Base-by-base conservation (phyloP, 345 rosid genomes). In the Linum lewisii region DNA sequence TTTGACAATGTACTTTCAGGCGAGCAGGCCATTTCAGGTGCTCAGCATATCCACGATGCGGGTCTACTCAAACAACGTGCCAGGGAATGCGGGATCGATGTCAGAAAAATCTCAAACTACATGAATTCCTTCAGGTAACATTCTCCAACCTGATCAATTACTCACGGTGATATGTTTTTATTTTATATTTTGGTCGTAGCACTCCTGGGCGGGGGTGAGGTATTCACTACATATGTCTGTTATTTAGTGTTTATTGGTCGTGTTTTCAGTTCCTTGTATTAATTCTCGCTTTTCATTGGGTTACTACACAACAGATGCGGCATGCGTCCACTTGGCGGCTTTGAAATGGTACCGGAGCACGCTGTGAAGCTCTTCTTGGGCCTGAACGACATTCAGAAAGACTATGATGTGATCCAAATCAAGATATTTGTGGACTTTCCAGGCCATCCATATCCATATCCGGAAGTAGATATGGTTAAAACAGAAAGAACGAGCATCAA, bases 21-120 rank as follows among this genome's bases (percentile, higher is more conserved):
- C 2, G 94, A 89, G 82, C 95, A 89, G 80, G 88, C 88, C 38
- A 89, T 92, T 50, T 88, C 99, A 3, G 99, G 97, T 70, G 95
- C 85, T 49, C 97, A 92, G 75, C 97, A 95, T 85, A 60, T 88
- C 58, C 97, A 89, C 73, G 82, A 72, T 36, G 81, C 94, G 22
- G 91, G 84, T 42, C 55, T 79, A 61, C 75, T 92, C 78, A 74
- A 73, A 23, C 72, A 84, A 79, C 95, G 86, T 13, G 98, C 97
- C 6, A 64, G 67, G 71, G 81, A 77, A 54, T 69, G 77, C 57
- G 91, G 89, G n/a, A 86, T 89, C 58, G 89, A 92, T 63, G 87
- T 83, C 54, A 82, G 69, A 54, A 82, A 95, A 11, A 82, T 92
- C 61, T 73, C 89, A 9, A 75, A 86, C 14, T 92, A 86, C 52